Conservation (phyloP, 2,329 filamentous ascomycete species). For the Cercospora sojina region DNA sequence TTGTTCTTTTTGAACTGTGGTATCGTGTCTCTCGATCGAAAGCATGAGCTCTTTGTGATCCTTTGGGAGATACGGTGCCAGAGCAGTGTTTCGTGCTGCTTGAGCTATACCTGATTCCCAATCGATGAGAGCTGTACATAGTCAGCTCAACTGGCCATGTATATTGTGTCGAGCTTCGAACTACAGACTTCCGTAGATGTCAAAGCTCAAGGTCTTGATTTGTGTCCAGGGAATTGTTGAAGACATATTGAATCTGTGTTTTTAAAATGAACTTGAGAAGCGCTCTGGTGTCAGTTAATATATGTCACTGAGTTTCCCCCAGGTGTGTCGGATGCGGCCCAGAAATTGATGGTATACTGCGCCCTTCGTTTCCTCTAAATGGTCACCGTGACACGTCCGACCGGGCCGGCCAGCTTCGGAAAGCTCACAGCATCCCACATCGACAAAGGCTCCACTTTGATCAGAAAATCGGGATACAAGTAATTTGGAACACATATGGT, state of each 20-base stretch:
- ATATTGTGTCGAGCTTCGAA: background rate
- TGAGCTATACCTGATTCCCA: slow-evolving; percentile 67
- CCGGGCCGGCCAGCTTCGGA: background rate
- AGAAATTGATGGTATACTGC: background rate
- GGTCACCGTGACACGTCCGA: background rate
- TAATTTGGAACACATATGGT: background rate
- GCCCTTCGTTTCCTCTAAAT: background rate
- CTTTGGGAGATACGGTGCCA: slow-evolving; percentile 49
- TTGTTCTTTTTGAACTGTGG: slow-evolving; percentile 52
- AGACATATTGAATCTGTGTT: slow-evolving; percentile 21
- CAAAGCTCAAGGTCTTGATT: slow-evolving; percentile 62
- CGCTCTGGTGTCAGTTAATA: background rate
- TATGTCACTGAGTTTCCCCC: background rate
- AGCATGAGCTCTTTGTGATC: slow-evolving; percentile 46
- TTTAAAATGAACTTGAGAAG: background rate
- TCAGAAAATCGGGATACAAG: background rate
- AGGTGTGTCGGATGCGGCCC: background rate
- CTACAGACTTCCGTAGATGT: slow-evolving; percentile 65
- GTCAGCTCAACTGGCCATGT: background rate
- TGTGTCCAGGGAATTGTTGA: slow-evolving; percentile 33
- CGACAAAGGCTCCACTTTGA: background rate
- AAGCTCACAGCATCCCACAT: background rate
- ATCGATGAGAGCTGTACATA: slow-evolving; percentile 60
- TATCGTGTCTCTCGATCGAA: slow-evolving; percentile 50
- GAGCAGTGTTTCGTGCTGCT: slow-evolving; percentile 51